phyloP scores from a whole-genome alignment of 2,329 filamentous ascomycete genomes.

The Epichloe glyceriae region DNA sequence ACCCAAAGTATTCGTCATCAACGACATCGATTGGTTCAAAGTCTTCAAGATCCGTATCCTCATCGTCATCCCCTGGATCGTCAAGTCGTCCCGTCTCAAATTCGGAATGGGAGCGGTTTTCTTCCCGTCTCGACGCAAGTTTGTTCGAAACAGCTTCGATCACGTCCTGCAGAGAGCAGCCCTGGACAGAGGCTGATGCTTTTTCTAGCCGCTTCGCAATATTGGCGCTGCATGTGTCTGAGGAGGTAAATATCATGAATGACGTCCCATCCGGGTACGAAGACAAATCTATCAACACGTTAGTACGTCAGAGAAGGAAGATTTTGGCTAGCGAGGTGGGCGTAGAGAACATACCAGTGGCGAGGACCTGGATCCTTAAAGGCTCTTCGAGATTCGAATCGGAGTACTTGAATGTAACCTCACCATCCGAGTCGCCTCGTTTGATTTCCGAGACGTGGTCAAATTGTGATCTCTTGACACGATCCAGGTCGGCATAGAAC shows the following conservation, averaged over 20 bases:
- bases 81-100: not conserved
- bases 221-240: conserved; percentile 14
- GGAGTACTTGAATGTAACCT: conserved; percentile 48
- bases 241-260: conserved; percentile 31
- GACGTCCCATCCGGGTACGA: conserved; percentile 24
- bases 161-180: conserved; percentile 3
- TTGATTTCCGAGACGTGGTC: conserved; percentile 40
- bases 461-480: conserved; percentile 27
- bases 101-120: not conserved
- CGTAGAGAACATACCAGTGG: conserved; percentile 16
- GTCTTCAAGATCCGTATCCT: not conserved
- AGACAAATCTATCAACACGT: conserved; percentile 15
- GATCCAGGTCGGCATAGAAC: conserved; percentile 45
- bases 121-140: not conserved
- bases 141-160: conserved; percentile 2
- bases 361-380: conserved; percentile 26
- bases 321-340: conserved; percentile 4
- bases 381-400: conserved; percentile 14
- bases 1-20: conserved; percentile 5
- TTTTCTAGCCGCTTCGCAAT: conserved; percentile 33
- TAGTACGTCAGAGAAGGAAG: not conserved
- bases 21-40: not conserved
- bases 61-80: not conserved
- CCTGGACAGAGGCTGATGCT: conserved; percentile 16
- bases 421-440: conserved; percentile 57